Evolutionary conservation across 768 basidiomycete genomes (phyloP), one percentile per base, ranked within the genome.

Genomic region (Trametes cubensis): DNA sequence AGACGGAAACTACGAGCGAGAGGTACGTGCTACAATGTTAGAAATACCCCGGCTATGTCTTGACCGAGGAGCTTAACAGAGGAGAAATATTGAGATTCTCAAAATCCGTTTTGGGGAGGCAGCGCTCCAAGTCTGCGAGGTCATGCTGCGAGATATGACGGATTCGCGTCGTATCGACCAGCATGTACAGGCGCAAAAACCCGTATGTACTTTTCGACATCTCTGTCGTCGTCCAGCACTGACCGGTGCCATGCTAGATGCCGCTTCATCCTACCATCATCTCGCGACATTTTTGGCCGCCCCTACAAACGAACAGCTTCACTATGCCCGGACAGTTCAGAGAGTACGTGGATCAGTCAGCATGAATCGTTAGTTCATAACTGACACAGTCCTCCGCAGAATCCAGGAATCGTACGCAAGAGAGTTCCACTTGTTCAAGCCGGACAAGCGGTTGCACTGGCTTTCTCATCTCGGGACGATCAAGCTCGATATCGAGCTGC

Each of bases 101-200:
- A 98, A 98, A 78, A 84, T 95, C 58, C 89, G 97, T 3, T 99
- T 99, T 69, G 97, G 97, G 21, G 97, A 98, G 69, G 81, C 87
- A 1, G 87, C 94, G 2, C 75, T 99, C 58, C 94, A 97, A 72
- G 91, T 94, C 6, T 98, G 95, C 78, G 96, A 98, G 72, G 95
- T 99, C 57, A 98, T 99, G 97, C 78, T 98, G 71, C 92, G 88
- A 70, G 97, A 99, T 73, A 91, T 98, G 86, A 90, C 93, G 3
- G 95, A 98, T 73, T 97, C 96, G 42, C 89, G 87, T 69, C 84
- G 94, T 38, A 90, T 89, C 51, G 92, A 98, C 72, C 84, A 85
- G n/a, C 89, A 90, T 72, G 84, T 98, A 2, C 93, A 96, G 67
- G 81, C 86, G 0, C 86, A 91, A 70, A 81, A 81, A 52, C 61